phyloP scores from a whole-genome alignment of 495 filamentous ascomycete genomes.

The Opeltia flavorubescens region DNA sequence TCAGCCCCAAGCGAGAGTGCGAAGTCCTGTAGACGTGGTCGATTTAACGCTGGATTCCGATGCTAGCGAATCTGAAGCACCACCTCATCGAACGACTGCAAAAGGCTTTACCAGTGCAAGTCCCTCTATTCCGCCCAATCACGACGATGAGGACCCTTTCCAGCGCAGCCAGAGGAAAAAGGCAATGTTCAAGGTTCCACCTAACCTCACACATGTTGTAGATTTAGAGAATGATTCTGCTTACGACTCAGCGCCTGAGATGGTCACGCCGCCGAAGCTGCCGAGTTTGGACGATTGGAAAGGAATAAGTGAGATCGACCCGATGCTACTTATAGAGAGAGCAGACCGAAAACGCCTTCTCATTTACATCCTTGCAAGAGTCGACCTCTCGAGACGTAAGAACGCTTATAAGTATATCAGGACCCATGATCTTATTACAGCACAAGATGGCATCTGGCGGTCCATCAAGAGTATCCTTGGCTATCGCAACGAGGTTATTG shows the following conservation, averaged over 20 bases:
- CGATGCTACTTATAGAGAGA: conserved; percentile 16
- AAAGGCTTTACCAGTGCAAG: conserved; percentile 5
- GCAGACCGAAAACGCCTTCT: conserved; percentile 23
- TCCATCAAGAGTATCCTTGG: conserved; percentile 1
- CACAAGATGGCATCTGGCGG: background rate
- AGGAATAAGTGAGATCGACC: conserved; percentile 13
- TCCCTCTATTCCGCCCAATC: conserved; percentile 6
- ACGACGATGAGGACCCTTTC: conserved; percentile 9
- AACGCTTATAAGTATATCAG: background rate
- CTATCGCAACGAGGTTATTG: conserved; percentile 1
- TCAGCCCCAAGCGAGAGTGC: background rate
- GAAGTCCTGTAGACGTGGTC: conserved; percentile 4
- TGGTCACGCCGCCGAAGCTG: background rate
- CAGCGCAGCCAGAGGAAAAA: conserved; percentile 9
- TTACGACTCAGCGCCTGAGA: background rate
- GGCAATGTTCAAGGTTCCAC: conserved; percentile 7
- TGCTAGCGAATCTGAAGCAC: conserved; percentile 1
- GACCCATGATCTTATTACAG: background rate
- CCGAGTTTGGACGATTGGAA: conserved; percentile 18
- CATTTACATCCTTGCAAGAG: conserved; percentile 11
- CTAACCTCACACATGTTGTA: conserved; percentile 4
- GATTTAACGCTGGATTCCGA: conserved; percentile 16
- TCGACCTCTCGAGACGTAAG: background rate
- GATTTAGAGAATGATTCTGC: conserved; percentile 6
- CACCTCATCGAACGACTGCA: background rate